A percentile compares a stretch with the other conserved stretches of the same genome.
These are phyloP conservation scores for Yamadazyma aaseri DNA, from an alignment of 1,139 yeast species.

Conservation along the genomic window DNA sequence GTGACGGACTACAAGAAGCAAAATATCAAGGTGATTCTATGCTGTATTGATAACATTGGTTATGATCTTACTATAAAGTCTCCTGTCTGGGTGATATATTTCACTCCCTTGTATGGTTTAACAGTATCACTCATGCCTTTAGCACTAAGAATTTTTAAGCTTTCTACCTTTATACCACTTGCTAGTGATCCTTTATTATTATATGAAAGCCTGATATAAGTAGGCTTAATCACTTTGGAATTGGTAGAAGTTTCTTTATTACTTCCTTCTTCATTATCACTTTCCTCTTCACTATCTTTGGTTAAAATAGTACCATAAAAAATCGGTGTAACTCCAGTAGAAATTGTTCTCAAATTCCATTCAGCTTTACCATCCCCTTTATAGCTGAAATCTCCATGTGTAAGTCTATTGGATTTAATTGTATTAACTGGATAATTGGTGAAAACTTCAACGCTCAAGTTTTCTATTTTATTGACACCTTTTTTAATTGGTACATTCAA, in stretches of 20 bases:
- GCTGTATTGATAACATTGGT: not conserved
- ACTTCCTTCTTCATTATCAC: conserved; percentile 4
- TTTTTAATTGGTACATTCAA: conserved; percentile 53
- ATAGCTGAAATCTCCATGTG: conserved; percentile 70
- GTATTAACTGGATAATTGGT: conserved; percentile 15
- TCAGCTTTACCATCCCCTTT: conserved; percentile 56
- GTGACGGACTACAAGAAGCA: too few species aligned
- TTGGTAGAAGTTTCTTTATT: conserved; percentile 3
- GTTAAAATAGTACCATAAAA: conserved; percentile 54
- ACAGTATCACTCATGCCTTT: conserved; percentile 61
- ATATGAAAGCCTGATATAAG: conserved; percentile 53
- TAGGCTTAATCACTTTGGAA: conserved; percentile 44
- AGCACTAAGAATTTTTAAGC: conserved; percentile 57
- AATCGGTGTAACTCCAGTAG: conserved; percentile 68
- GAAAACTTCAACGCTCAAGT: conserved; percentile 49
- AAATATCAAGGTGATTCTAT: not conserved
- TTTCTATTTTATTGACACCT: conserved; percentile 55
- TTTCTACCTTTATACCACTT: conserved; percentile 71
- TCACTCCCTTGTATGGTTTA: conserved; percentile 90
- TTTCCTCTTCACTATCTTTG: conserved; percentile 10
- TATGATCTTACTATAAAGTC: conserved; percentile 50
- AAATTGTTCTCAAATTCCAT: conserved; percentile 66
- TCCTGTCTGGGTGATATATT: conserved; percentile 69
- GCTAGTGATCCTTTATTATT: conserved; percentile 69
- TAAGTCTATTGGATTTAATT: conserved; percentile 56